Evolutionary conservation across 2,329 filamentous ascomycete species (phyloP).

Genomic region (Aspergillus ibericus): DNA sequence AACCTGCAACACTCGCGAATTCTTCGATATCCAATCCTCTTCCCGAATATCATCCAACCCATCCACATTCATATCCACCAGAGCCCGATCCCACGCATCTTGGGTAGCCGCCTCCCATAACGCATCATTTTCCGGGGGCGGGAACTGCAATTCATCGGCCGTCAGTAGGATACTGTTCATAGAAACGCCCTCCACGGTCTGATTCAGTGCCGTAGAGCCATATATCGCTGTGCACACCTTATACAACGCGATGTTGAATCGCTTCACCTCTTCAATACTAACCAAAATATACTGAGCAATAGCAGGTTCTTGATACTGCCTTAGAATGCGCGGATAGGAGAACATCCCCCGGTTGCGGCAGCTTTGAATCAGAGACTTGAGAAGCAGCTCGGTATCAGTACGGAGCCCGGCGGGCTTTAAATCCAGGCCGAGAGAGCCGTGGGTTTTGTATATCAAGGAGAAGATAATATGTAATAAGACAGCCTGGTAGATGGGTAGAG

Average conservation of each 20-base stretch:
- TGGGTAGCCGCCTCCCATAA: slow-evolving; percentile 13
- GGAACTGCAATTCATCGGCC: slow-evolving; percentile 22
- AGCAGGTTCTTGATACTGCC: slow-evolving; percentile 11
- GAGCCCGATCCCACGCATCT: slow-evolving; percentile 2
- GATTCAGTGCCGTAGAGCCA: not conserved
- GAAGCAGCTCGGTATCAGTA: slow-evolving; percentile 14
- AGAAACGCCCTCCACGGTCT: not conserved
- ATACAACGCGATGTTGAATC: slow-evolving; percentile 29
- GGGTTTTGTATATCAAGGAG: slow-evolving; percentile 13
- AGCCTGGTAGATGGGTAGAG: slow-evolving; percentile 34
- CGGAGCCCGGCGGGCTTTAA: slow-evolving; percentile 12
- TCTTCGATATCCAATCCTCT: not conserved
- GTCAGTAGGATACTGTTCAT: slow-evolving; percentile 1
- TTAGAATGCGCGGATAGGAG: slow-evolving; percentile 30
- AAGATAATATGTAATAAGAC: slow-evolving; percentile 34
- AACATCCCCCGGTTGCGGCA: slow-evolving; percentile 31
- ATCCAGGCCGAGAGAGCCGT: slow-evolving; percentile 10
- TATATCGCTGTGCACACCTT: slow-evolving; percentile 18
- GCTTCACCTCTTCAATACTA: slow-evolving; percentile 31
- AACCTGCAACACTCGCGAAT: not conserved
- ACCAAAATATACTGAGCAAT: slow-evolving; percentile 23
- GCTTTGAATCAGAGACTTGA: slow-evolving; percentile 25
- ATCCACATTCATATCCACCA: not conserved
- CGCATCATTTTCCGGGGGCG: slow-evolving; percentile 13
- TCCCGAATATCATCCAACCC: not conserved